phyloP scores from a whole-genome alignment of 139 green algal species.

The Trebouxia sp. region DNA sequence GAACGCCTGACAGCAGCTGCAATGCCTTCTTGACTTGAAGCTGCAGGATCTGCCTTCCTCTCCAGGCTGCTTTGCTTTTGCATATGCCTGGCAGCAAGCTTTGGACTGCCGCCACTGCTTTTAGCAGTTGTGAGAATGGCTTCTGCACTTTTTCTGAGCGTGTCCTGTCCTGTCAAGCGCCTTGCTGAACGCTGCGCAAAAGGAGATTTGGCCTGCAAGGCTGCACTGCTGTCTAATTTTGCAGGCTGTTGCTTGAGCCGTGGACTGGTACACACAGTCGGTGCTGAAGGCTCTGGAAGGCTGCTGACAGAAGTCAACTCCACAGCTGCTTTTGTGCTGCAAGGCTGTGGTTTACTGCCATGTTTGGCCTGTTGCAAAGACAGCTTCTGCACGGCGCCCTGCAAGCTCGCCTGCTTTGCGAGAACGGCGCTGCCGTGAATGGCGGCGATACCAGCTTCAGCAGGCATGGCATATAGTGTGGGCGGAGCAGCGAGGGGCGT shows the following conservation, averaged over 20 bases:
- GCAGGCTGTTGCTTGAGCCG: not conserved
- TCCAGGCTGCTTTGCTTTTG: not conserved
- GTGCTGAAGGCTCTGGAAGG: not conserved
- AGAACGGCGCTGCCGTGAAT: no score
- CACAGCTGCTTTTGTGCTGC: not conserved
- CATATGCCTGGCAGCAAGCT: not conserved
- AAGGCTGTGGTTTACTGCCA: not conserved
- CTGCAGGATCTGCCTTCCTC: not conserved
- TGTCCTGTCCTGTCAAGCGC: no score
- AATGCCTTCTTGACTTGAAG: not conserved
- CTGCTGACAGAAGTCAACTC: not conserved
- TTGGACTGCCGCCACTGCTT: not conserved
- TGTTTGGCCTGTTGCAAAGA: not conserved
- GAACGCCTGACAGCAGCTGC: not conserved
- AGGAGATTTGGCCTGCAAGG: not conserved
- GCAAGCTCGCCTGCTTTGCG: not conserved
- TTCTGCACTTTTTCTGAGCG: not conserved
- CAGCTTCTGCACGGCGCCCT: not conserved
- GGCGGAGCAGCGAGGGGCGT: no score
- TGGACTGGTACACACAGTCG: not conserved
- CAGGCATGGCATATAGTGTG: not conserved
- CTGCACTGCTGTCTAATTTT: slow-evolving; percentile 3
- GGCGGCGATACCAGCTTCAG: no score
- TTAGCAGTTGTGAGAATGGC: not conserved
- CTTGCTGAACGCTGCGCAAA: not conserved